Conservation (phyloP, 352 stramenopile genomes). For the Phytopythium helicoides region DNA sequence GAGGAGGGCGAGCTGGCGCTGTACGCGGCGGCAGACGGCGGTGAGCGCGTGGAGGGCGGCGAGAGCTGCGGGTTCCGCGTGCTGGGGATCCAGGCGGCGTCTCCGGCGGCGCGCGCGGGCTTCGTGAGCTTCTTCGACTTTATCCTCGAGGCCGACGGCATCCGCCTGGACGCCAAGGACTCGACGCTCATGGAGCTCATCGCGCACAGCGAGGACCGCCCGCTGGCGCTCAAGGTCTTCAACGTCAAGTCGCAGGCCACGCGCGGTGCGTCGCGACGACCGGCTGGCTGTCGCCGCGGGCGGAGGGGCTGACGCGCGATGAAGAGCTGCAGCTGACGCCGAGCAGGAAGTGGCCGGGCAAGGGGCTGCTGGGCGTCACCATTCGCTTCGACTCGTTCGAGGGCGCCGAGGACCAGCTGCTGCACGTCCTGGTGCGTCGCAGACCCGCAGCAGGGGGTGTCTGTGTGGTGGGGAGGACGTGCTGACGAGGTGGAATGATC, state of each 20-base stretch:
- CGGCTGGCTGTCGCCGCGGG: not conserved
- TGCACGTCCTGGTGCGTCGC: slow-evolving; percentile 89
- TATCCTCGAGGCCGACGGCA: slow-evolving; percentile 92
- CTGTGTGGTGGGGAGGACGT: not conserved
- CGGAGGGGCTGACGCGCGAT: not conserved
- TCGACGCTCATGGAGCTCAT: slow-evolving; percentile 92
- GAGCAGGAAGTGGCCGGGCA: slow-evolving; percentile 91
- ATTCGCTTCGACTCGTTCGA: slow-evolving; percentile 98
- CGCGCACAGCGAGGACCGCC: slow-evolving; percentile 75
- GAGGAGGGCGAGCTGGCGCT: slow-evolving; percentile 7
- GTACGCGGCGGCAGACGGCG: slow-evolving; percentile 8
- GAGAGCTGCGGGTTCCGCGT: slow-evolving; percentile 93
- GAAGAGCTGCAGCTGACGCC: slow-evolving; percentile 86
- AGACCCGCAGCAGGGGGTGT: too few species aligned
- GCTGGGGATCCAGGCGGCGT: slow-evolving; percentile 95
- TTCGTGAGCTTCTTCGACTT: slow-evolving; percentile 99
- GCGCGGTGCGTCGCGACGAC: slow-evolving; percentile 22
- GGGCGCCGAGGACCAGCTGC: slow-evolving; percentile 93
- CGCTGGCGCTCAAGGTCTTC: slow-evolving; percentile 72
- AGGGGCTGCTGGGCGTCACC: slow-evolving; percentile 95
- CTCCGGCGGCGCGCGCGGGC: slow-evolving; percentile 87
- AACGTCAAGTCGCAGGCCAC: slow-evolving; percentile 81
- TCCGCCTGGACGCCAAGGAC: slow-evolving; percentile 87
- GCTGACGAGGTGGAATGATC: not conserved
- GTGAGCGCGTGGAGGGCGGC: slow-evolving; percentile 38